phyloP scores from a whole-genome alignment of 768 basidiomycete genomes.

The Boletus vermiculosoides region DNA sequence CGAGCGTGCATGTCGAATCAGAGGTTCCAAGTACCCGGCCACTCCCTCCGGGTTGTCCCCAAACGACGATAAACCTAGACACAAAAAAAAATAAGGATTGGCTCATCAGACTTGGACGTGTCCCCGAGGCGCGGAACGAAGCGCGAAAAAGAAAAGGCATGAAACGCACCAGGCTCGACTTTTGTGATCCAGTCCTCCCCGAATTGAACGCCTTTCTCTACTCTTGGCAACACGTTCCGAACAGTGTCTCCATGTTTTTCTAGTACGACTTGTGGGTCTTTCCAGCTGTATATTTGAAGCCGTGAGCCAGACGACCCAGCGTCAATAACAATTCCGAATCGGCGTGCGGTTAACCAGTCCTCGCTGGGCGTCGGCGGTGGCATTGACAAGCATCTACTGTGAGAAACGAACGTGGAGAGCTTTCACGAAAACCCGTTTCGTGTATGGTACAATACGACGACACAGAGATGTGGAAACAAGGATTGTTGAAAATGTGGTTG shows the following conservation, averaged over 20 bases:
- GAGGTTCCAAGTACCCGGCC: constrained; percentile 73
- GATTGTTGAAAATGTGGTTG: not conserved
- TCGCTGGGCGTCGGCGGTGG: constrained; percentile 70
- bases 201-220: constrained; percentile 85
- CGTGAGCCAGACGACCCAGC: constrained; percentile 97
- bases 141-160: too few relatives aligned
- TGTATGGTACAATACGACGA: constrained; percentile 7
- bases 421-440: constrained; percentile 17
- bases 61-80: constrained; percentile 82
- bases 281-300: constrained; percentile 97
- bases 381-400: constrained; percentile 47
- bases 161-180: constrained; percentile 84
- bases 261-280: constrained; percentile 65
- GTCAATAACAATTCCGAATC: constrained; percentile 95
- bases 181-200: constrained; percentile 88
- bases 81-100: not conserved
- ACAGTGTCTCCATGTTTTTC: constrained; percentile 51
- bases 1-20: constrained; percentile 77
- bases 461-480: not conserved
- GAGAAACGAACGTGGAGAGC: constrained; percentile 24
- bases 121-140: not conserved
- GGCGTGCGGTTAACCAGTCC: constrained; percentile 74
- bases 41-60: constrained; percentile 67
- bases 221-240: constrained; percentile 65
- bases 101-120: not conserved